These are phyloP conservation scores for Entomortierella lignicola DNA, from an alignment of 192 early-diverging fungal species.

Conservation along the genomic window DNA sequence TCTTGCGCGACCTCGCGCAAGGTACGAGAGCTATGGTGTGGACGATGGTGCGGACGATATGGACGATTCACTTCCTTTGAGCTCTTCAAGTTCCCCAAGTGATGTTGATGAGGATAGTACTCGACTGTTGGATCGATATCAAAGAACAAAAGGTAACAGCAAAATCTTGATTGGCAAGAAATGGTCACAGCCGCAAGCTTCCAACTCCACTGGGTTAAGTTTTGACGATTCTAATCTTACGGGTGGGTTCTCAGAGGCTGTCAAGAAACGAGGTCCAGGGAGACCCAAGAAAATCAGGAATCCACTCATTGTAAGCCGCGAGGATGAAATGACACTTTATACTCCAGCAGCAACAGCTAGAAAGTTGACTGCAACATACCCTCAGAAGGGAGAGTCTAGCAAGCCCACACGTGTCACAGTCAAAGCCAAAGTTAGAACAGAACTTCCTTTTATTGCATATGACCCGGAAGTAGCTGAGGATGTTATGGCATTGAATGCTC, in stretches of 20 bases:
- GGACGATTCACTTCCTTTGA: constrained; percentile 14
- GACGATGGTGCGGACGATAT: not conserved
- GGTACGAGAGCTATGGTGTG: constrained; percentile 15
- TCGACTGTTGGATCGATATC: not conserved
- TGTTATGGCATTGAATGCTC: constrained; percentile 20
- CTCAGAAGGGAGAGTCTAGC: not conserved
- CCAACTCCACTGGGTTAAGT: not conserved
- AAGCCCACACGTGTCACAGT: not conserved
- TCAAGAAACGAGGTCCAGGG: constrained; percentile 38
- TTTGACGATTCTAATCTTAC: not conserved
- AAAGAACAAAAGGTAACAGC: not conserved
- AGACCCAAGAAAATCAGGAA: constrained; percentile 38
- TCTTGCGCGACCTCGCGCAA: not conserved
- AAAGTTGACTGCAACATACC: not conserved
- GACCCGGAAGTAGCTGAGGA: constrained; percentile 41
- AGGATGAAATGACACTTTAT: constrained; percentile 46
- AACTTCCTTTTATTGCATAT: constrained; percentile 28
- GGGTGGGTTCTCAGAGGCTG: not conserved
- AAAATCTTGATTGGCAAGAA: not conserved
- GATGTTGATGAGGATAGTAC: constrained; percentile 16
- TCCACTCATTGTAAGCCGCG: constrained; percentile 38
- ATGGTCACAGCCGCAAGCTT: not conserved
- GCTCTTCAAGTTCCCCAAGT: constrained; percentile 15
- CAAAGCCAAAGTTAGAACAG: constrained; percentile 1
- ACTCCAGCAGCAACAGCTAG: constrained; percentile 28